A percentile compares a stretch with the other conserved stretches of the same genome.
Evolutionary conservation across 2,329 filamentous ascomycete genomes (phyloP).

Genomic region (Diaporthe citri): DNA sequence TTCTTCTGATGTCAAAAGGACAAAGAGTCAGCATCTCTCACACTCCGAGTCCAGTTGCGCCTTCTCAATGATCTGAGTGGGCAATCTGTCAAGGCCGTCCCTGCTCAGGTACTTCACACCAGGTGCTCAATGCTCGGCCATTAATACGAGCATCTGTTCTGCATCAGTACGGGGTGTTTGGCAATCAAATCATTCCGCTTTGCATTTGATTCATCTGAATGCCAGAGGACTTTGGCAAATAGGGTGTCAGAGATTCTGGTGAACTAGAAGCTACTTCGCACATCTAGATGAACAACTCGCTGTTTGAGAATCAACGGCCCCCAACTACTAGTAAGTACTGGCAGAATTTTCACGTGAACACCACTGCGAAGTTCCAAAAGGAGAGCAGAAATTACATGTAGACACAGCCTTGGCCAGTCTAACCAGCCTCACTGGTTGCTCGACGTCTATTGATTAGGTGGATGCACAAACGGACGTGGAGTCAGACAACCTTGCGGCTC

Average conservation of each 20-base stretch:
- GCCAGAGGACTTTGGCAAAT: neutral
- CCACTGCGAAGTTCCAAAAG: neutral
- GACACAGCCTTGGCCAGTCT: neutral
- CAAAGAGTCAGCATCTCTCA: fast-evolving
- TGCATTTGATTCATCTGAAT: too few species aligned
- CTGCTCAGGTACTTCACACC: neutral
- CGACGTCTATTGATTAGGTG: too few species aligned
- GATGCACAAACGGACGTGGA: neutral
- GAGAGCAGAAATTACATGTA: neutral
- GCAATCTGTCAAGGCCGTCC: neutral
- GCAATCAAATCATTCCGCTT: too few species aligned
- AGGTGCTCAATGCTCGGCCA: neutral
- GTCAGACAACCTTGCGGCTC: neutral
- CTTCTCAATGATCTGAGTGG: neutral
- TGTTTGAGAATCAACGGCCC: too few species aligned
- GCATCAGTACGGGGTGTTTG: neutral
- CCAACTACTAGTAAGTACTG: neutral
- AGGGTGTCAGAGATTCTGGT: neutral
- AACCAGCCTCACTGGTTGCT: neutral
- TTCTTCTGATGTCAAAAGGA: neutral
- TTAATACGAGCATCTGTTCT: neutral
- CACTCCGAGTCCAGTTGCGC: neutral
- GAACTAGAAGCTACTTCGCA: neutral
- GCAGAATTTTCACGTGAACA: neutral
- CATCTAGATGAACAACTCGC: neutral